Conservation (phyloP, 23 red algal species). For the Gracilaria domingensis region DNA sequence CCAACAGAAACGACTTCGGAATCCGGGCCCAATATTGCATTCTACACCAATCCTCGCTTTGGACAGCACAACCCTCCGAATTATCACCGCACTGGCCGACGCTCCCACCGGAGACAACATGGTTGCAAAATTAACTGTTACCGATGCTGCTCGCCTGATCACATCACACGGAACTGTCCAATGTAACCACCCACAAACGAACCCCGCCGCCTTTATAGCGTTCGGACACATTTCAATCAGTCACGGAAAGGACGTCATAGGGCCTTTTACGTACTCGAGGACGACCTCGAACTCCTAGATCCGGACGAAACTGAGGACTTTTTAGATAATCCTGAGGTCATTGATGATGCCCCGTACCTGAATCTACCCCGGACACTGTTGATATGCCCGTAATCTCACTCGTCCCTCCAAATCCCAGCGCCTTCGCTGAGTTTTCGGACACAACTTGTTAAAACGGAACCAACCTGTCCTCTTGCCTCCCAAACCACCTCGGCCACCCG, state of each 20-base stretch:
- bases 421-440: neutral
- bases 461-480: slow-evolving; percentile 4
- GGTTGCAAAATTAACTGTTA: neutral
- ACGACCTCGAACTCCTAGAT: slow-evolving; percentile 18
- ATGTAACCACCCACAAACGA: neutral
- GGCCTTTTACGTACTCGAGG: slow-evolving; percentile 19
- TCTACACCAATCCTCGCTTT: slow-evolving; percentile 17
- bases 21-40: neutral
- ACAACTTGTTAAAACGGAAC: slow-evolving; percentile 3
- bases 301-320: neutral
- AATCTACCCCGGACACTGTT: neutral
- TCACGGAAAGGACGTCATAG: neutral
- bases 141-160: no score
- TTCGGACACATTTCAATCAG: slow-evolving; percentile 7
- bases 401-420: neutral
- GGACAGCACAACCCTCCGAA: neutral
- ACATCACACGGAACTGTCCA: no score
- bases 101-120: neutral
- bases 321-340: neutral
- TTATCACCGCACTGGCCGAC: neutral
- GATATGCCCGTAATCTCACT: no score
- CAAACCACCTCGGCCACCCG: slow-evolving; percentile 11
- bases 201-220: neutral
- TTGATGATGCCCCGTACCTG: neutral
- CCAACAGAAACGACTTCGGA: no score